These are phyloP conservation scores for Paramecium primaurelia DNA, from an alignment of 73 alveolate genomes.

Conservation along the genomic window DNA sequence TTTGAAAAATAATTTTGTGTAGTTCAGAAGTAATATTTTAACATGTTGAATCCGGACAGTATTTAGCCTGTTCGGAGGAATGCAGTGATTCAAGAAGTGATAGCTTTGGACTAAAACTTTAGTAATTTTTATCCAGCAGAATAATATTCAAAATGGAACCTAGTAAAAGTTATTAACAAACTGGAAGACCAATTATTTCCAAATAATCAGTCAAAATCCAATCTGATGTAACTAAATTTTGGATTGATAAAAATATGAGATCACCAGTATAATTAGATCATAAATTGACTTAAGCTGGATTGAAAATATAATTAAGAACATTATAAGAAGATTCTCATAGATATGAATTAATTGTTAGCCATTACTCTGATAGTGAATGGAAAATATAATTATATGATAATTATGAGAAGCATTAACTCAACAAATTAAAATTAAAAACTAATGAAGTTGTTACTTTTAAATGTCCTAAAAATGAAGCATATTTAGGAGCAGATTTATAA, in stretches of 20 bases:
- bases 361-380: background rate
- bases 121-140: background rate
- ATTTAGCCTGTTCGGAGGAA: background rate
- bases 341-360: background rate
- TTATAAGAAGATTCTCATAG: background rate
- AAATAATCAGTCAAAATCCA: background rate
- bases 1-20: background rate
- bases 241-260: background rate
- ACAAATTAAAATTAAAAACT: background rate
- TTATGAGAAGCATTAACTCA: background rate
- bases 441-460: background rate
- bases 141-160: background rate
- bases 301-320: background rate
- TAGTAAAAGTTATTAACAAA: background rate
- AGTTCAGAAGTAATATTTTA: constrained; percentile 2
- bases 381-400: background rate
- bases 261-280: background rate
- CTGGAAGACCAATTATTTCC: background rate
- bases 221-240: background rate
- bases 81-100: background rate
- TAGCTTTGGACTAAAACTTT: background rate
- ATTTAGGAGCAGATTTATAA: background rate
- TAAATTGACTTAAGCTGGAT: background rate
- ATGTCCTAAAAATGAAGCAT: background rate
- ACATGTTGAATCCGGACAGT: background rate